These are phyloP conservation scores for Fallopia convolvulus DNA, from an alignment of 148 eudicot genomes.

Conservation along the genomic window DNA sequence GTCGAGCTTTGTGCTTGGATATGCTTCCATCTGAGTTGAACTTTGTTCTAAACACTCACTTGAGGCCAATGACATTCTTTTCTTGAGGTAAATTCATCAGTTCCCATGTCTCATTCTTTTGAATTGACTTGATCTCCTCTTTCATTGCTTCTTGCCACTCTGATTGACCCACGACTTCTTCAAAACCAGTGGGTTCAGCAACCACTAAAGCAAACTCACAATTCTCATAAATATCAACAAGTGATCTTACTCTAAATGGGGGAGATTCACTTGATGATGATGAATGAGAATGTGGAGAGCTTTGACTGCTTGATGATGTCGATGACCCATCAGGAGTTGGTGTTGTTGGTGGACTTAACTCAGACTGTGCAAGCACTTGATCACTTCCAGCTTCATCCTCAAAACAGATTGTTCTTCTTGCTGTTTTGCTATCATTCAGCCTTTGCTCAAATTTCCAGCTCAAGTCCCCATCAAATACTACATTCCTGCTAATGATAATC, in stretches of 20 bases:
- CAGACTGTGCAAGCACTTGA: neutral
- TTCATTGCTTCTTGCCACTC: slow-evolving; percentile 13
- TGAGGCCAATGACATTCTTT: slow-evolving; percentile 11
- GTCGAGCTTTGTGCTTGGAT: slow-evolving; percentile 10
- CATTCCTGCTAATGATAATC: slow-evolving; percentile 11
- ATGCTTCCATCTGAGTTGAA: neutral
- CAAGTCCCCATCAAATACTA: slow-evolving; percentile 14
- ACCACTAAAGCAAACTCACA: no score
- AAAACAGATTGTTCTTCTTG: neutral
- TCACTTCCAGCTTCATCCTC: neutral
- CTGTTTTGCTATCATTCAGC: neutral
- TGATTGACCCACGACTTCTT: no score
- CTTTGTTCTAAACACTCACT: slow-evolving; percentile 19
- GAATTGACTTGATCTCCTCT: neutral
- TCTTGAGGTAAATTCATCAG: slow-evolving; percentile 2
- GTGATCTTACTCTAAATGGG: neutral
- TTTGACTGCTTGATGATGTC: neutral
- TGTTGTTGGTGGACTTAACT: neutral
- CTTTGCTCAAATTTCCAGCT: slow-evolving; percentile 12
- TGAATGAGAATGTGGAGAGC: neutral
- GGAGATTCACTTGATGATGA: neutral
- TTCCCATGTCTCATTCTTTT: slow-evolving; percentile 8
- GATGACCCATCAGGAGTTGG: no score
- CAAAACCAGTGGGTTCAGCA: no score
- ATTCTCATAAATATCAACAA: no score